Evolutionary conservation across 768 basidiomycete species (phyloP), one percentile per base, ranked within the genome.

Genomic region (Phaeolepiota aurea): DNA sequence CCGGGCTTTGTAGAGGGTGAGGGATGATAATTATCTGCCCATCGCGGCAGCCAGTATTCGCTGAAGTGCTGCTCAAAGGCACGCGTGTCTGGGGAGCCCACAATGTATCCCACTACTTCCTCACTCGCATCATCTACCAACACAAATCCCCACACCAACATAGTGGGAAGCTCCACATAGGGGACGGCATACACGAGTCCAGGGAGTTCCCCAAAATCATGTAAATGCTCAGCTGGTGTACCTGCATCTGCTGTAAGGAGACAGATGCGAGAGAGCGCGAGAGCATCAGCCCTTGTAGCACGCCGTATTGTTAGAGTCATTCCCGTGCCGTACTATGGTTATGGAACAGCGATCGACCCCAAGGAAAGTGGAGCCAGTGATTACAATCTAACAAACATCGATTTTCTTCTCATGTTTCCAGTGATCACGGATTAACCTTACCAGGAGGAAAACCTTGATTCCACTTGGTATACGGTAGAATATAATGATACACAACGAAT

Each of bases 171-270:
- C 40, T 76, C 74, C 43, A 84, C 69, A 57, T 89, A 89, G 2
- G 87, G 87, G 34, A 85, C 71, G 2, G 86, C 79, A 51, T 79
- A 88, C 32, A 82, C 66, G 32, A 87, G 67, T 3, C 86, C 84
- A 9, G 76, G 79, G 22, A 87, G 74, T 48, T 82, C 79, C 10
- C 64, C 64, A 48, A 68, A 71, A 30, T 74, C 72, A 60, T 87
- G 81, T 20, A 77, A 63, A 25, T 49, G 49, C 55, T 77, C 76
- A 25, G 82, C 82, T 42, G 81, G 79, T 47, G 61, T 64, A 37
- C 87, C 86, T 15, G 81, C 82, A 40, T 83, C 71, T 14, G 73
- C 82, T 3, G 86, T 88, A 40, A 82, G 65, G 20, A 90, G 68
- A 56, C 87, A 90, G 49, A 89, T 83, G 37, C 60, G 69, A 42